Conservation (phyloP, 257 asterid species). For the Orobanche coerulescens region DNA sequence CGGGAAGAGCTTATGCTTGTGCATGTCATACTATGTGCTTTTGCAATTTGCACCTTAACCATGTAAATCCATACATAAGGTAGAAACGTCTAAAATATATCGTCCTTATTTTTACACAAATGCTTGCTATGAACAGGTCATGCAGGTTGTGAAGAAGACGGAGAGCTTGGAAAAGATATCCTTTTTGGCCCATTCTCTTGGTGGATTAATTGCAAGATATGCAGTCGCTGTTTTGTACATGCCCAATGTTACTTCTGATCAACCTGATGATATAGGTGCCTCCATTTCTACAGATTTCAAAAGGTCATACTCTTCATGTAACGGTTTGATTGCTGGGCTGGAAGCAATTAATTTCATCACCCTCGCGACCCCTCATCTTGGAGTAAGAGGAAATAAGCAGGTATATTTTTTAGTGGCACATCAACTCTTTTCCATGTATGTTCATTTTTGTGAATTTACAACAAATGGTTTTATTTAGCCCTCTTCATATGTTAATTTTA, state of each 20-base stretch:
- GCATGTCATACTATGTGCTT: background rate
- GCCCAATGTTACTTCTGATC: constrained; percentile 28
- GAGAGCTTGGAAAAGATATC: constrained; percentile 67
- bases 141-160: constrained; percentile 51
- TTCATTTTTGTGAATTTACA: background rate
- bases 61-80: too few species aligned
- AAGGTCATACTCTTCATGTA: constrained; percentile 27
- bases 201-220: constrained; percentile 90
- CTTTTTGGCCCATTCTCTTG: constrained; percentile 93
- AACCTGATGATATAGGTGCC: constrained; percentile 23
- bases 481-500: background rate
- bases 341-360: constrained; percentile 87
- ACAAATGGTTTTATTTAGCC: background rate
- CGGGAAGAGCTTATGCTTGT: constrained; percentile 25
- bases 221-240: constrained; percentile 68
- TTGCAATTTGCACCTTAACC: background rate
- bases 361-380: constrained; percentile 97
- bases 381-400: constrained; percentile 94
- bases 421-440: background rate
- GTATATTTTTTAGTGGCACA: constrained; percentile 31
- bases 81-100: too few species aligned
- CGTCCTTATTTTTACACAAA: background rate
- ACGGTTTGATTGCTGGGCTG: constrained; percentile 70
- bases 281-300: constrained; percentile 27
- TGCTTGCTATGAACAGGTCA: constrained; percentile 40